phyloP scores from a whole-genome alignment of 1,139 yeast species.

The Magnusiomyces suaveolens region DNA sequence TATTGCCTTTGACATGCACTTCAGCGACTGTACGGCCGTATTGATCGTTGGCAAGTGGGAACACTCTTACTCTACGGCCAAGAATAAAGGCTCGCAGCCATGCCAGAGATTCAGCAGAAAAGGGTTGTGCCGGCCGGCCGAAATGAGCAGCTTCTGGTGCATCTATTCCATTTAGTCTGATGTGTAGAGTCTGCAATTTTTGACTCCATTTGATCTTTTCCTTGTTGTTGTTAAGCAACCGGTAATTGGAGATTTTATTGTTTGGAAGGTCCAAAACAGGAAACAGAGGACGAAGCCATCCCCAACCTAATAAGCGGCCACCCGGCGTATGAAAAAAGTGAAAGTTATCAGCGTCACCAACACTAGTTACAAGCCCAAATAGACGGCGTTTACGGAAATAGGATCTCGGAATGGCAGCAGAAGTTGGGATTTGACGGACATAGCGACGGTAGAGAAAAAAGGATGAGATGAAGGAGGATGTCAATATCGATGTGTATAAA shows the following conservation, averaged over 20 bases:
- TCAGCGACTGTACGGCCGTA: conserved; percentile 82
- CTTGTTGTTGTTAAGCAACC: conserved; percentile 19
- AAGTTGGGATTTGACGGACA: conserved; percentile 29
- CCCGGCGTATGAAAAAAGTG: conserved; percentile 92
- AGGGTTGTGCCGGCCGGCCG: conserved; percentile 90
- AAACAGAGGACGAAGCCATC: conserved; percentile 64
- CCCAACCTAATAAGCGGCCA: conserved; percentile 83
- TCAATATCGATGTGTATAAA: conserved; percentile 7
- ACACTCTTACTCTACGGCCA: conserved; percentile 59
- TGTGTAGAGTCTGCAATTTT: conserved; percentile 34
- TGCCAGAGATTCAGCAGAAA: conserved; percentile 66
- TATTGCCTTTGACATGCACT: conserved; percentile 42
- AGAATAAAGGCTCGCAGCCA: conserved; percentile 63
- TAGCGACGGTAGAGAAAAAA: conserved; percentile 25
- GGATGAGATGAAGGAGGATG: conserved; percentile 22
- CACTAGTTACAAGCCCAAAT: conserved; percentile 80
- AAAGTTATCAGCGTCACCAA: conserved; percentile 95
- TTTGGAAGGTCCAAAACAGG: conserved; percentile 17
- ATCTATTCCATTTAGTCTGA: conserved; percentile 89
- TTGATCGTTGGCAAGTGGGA: conserved; percentile 78
- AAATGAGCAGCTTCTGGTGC: conserved; percentile 96
- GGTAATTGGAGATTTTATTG: background rate
- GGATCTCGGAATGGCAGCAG: conserved; percentile 25
- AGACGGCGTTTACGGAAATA: conserved; percentile 38
- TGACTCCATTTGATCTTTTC: conserved; percentile 13